phyloP scores from a whole-genome alignment of 225 moss, liverwort and hornwort species.

The Asterella californica region DNA sequence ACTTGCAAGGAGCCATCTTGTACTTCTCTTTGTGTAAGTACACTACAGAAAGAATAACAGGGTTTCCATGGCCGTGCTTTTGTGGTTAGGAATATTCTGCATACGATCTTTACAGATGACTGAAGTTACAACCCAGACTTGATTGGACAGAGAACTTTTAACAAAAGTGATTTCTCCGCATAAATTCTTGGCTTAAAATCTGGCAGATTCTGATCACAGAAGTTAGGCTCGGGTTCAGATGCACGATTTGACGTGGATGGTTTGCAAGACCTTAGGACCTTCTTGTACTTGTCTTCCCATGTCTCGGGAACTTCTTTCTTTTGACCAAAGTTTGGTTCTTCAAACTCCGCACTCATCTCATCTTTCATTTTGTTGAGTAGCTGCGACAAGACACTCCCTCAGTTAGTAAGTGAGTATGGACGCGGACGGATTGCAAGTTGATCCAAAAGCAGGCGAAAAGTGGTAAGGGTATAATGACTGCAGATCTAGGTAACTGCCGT shows the following conservation, averaged over 20 bases:
- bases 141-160: too few species aligned
- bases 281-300: conserved; percentile 86
- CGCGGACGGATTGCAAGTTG: too few species aligned
- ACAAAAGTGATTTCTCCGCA: too few species aligned
- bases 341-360: conserved; percentile 20
- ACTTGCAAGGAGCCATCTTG: too few species aligned
- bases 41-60: too few species aligned
- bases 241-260: neutral
- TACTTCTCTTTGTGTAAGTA: too few species aligned
- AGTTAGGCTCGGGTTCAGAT: neutral
- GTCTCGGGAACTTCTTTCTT: conserved; percentile 51
- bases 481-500: neutral
- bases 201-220: neutral
- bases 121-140: too few species aligned
- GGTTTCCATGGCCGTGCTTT: neutral
- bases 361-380: conserved; percentile 33
- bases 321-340: conserved; percentile 31
- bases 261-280: conserved; percentile 44
- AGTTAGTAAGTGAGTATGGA: neutral
- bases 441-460: neutral
- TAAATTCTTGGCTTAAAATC: too few species aligned
- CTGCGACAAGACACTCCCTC: conserved; percentile 6
- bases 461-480: neutral
- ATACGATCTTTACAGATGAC: too few species aligned
- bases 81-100: neutral